These are phyloP conservation scores for Echium plantagineum DNA, from an alignment of 257 asterid genomes.

Conservation along the genomic window DNA sequence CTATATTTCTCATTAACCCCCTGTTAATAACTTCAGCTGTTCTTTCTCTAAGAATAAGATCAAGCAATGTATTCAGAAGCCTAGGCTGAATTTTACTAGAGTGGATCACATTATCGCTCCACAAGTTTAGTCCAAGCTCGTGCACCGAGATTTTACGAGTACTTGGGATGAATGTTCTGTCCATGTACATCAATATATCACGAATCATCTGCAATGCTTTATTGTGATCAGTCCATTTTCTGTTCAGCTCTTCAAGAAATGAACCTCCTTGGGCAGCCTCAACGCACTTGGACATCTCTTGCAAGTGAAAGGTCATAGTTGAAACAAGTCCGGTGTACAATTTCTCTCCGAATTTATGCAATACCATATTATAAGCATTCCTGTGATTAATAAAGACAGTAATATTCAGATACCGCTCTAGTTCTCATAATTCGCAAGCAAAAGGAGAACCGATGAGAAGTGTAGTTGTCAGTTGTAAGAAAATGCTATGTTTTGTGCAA, in stretches of 20 bases:
- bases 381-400: constrained; percentile 8
- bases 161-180: constrained; percentile 24
- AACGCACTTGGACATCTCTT: constrained; percentile 20
- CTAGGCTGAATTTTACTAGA: constrained; percentile 21
- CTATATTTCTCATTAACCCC: constrained; percentile 24
- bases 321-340: constrained; percentile 28
- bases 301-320: constrained; percentile 25
- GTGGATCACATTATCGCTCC: constrained; percentile 27
- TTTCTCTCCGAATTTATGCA: constrained; percentile 28
- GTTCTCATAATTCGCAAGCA: not conserved
- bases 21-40: constrained; percentile 27
- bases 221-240: constrained; percentile 26
- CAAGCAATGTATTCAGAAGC: constrained; percentile 24
- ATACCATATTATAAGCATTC: constrained; percentile 30
- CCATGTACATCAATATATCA: constrained; percentile 29
- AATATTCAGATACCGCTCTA: not conserved
- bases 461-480: not conserved
- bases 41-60: constrained; percentile 19
- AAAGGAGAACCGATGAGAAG: not conserved
- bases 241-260: constrained; percentile 25
- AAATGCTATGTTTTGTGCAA: not conserved
- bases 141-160: constrained; percentile 25
- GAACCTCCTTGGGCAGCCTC: constrained; percentile 23
- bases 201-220: constrained; percentile 32
- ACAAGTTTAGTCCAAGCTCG: constrained; percentile 25